Conservation (phyloP, 108 stramenopile genomes). For the Nitzschia palea region DNA sequence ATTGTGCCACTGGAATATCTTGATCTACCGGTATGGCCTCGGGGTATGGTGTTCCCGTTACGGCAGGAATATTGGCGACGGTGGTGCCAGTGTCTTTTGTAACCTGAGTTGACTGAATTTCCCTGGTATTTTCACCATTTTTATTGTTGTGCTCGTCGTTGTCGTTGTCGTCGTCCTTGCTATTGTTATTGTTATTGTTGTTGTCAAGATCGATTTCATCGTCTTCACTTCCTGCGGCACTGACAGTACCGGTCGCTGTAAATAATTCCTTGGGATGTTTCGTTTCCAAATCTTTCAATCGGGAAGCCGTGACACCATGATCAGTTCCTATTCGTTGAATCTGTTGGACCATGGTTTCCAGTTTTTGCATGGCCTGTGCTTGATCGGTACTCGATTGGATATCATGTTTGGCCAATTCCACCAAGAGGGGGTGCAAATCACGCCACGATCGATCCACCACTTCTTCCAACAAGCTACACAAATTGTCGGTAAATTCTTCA, state of each 20-base stretch:
- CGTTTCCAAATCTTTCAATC: conserved; percentile 67
- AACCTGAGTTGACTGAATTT: no score
- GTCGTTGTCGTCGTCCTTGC: not conserved
- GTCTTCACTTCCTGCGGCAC: no score
- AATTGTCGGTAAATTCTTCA: conserved; percentile 51
- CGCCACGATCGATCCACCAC: conserved; percentile 72
- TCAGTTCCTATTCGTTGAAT: conserved; percentile 49
- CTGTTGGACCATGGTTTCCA: conserved; percentile 45
- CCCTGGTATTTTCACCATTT: no score
- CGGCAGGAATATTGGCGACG: no score
- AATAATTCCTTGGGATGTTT: conserved; percentile 39
- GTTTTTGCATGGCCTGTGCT: conserved; percentile 31
- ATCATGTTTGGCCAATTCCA: conserved; percentile 77
- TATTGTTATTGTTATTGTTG: not conserved
- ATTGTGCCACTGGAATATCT: not conserved
- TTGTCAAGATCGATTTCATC: not conserved
- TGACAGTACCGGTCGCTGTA: conserved; percentile 24
- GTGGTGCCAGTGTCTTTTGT: no score
- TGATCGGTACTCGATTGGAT: conserved; percentile 58
- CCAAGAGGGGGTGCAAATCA: conserved; percentile 76
- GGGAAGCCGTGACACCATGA: conserved; percentile 50
- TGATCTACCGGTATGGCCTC: no score
- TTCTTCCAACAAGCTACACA: conserved; percentile 79
- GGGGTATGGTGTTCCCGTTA: no score
- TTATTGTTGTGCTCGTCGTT: not conserved